Conservation (phyloP, 1,284 basidiomycete genomes). For the Garcileccinum viscosum region DNA sequence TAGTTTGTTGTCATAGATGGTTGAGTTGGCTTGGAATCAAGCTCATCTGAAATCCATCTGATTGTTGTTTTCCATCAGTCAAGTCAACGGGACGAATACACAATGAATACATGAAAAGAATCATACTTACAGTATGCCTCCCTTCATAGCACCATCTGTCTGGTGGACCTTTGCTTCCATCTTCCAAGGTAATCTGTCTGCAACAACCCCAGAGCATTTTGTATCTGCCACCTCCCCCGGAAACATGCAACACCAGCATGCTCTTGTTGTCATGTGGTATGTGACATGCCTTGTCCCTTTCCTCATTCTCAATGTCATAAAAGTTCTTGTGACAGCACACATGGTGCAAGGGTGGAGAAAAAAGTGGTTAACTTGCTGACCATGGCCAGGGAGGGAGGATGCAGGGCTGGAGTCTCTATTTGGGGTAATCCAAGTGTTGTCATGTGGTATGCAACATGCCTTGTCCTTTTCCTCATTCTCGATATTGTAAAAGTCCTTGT, state of each 20-base stretch:
- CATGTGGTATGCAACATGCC: constrained; percentile 57
- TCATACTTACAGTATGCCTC: constrained; percentile 65
- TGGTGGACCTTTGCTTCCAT: constrained; percentile 79
- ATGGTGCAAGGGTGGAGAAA: constrained; percentile 65
- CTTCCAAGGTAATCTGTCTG: constrained; percentile 69
- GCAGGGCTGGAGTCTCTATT: constrained; percentile 17
- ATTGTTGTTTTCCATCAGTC: not conserved
- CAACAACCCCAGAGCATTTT: constrained; percentile 75
- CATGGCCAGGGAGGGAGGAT: constrained; percentile 36
- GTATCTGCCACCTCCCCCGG: constrained; percentile 41
- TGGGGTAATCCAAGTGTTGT: not conserved
- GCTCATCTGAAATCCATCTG: constrained; percentile 77
- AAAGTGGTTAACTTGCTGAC: constrained; percentile 57
- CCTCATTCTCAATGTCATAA: no score
- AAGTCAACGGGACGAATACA: not conserved
- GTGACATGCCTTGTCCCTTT: no score
- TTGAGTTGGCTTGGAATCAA: constrained; percentile 77
- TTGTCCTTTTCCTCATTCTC: constrained; percentile 57
- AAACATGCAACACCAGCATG: constrained; percentile 53
- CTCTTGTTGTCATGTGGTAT: constrained; percentile 67
- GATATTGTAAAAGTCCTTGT: constrained; percentile 63
- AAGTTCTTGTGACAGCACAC: no score
- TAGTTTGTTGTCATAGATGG: constrained; percentile 69
- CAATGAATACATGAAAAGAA: constrained; percentile 19
- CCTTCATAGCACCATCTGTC: constrained; percentile 87